These are phyloP conservation scores for Fusarium sp. DNA, from an alignment of 2,329 filamentous ascomycete genomes.

Conservation along the genomic window DNA sequence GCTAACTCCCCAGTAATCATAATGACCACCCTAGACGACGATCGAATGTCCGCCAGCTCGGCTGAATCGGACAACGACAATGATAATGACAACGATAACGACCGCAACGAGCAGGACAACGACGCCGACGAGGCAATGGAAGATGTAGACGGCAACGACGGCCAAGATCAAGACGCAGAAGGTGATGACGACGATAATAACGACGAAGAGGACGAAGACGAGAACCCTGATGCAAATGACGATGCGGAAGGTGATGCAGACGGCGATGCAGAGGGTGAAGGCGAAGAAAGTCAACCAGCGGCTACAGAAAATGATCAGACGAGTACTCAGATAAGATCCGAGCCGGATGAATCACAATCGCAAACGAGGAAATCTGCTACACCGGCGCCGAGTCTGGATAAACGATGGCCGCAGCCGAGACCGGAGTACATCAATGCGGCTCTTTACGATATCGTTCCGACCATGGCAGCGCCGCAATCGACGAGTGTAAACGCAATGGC, in stretches of 20 bases:
- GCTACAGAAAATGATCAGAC: slow-evolving; percentile 51
- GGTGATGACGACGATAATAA: slow-evolving; percentile 49
- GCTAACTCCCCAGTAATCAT: slow-evolving; percentile 10
- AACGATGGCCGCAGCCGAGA: slow-evolving; percentile 71
- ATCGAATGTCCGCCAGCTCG: slow-evolving; percentile 43
- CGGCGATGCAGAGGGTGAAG: slow-evolving; percentile 56
- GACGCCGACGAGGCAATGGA: slow-evolving; percentile 72
- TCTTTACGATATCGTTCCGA: slow-evolving; percentile 95
- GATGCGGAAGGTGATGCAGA: slow-evolving; percentile 54
- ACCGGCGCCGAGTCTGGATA: slow-evolving; percentile 42
- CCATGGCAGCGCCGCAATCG: slow-evolving; percentile 94
- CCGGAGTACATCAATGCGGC: slow-evolving; percentile 82
- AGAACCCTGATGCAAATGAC: slow-evolving; percentile 53
- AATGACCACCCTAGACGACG: slow-evolving; percentile 41
- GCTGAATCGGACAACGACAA: slow-evolving; percentile 49
- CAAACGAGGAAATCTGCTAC: slow-evolving; percentile 47
- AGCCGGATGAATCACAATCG: slow-evolving; percentile 38
- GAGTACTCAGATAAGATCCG: slow-evolving; percentile 53
- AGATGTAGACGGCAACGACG: slow-evolving; percentile 52
- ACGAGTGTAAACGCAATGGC: slow-evolving; percentile 95
- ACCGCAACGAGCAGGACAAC: slow-evolving; percentile 49
- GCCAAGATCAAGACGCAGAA: slow-evolving; percentile 52
- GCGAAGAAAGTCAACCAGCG: slow-evolving; percentile 47
- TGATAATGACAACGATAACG: slow-evolving; percentile 64
- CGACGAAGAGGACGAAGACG: slow-evolving; percentile 53